phyloP scores from a whole-genome alignment of 495 filamentous ascomycete genomes.

The Baudoinia panamericana region DNA sequence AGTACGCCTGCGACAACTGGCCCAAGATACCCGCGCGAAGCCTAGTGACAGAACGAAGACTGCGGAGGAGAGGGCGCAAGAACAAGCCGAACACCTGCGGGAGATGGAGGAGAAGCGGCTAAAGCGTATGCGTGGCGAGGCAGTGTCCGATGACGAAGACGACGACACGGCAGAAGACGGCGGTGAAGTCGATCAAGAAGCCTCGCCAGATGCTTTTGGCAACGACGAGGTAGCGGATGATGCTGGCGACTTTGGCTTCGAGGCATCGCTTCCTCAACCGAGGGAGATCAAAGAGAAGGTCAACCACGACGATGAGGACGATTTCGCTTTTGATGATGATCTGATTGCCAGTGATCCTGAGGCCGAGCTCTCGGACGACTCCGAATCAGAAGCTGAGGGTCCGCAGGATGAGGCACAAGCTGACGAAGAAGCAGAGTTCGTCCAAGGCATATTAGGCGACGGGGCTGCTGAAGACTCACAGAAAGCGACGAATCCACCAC shows the following conservation, averaged over 20 bases:
- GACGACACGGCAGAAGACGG: constrained; percentile 20
- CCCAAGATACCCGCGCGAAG: constrained; percentile 65
- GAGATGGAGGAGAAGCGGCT: constrained; percentile 65
- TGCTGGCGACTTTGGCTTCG: constrained; percentile 34
- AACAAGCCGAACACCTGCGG: constrained; percentile 60
- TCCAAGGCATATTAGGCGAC: constrained; percentile 44
- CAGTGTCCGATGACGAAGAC: constrained; percentile 22
- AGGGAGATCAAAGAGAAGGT: constrained; percentile 23
- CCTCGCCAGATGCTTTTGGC: constrained; percentile 24
- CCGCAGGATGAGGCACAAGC: constrained; percentile 22
- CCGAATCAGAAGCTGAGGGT: constrained; percentile 35
- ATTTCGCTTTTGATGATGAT: constrained; percentile 80
- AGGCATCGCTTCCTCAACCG: constrained; percentile 11
- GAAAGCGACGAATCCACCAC: constrained; percentile 29
- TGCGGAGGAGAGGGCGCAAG: constrained; percentile 68
- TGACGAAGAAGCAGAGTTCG: constrained; percentile 55
- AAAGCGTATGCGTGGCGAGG: constrained; percentile 56
- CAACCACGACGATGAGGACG: constrained; percentile 75
- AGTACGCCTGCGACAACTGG: constrained; percentile 61
- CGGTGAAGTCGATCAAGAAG: background rate
- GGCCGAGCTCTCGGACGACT: constrained; percentile 40
- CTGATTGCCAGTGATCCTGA: constrained; percentile 59
- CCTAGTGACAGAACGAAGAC: constrained; percentile 84
- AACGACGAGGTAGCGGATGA: constrained; percentile 17
- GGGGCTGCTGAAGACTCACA: constrained; percentile 34